These are phyloP conservation scores for Salix dunnii DNA, from an alignment of 345 rosid species.

Conservation along the genomic window DNA sequence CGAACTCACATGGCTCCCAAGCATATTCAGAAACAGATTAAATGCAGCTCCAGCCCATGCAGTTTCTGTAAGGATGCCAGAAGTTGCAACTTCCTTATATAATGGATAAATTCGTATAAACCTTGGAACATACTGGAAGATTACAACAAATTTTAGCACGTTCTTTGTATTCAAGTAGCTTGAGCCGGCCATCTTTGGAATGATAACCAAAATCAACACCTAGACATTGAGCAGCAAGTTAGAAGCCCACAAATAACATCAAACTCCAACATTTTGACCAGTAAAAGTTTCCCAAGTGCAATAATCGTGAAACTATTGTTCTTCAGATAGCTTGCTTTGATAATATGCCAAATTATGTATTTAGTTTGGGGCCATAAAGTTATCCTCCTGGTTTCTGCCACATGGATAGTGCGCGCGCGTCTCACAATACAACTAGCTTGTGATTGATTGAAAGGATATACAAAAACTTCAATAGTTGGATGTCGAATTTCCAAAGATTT, in stretches of 20 bases:
- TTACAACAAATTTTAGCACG: constrained; percentile 33
- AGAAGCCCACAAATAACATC: not conserved
- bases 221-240: constrained; percentile 11
- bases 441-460: not conserved
- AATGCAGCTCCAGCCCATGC: constrained; percentile 37
- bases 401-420: not conserved
- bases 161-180: constrained; percentile 26
- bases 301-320: not conserved
- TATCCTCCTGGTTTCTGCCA: not conserved
- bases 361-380: not conserved
- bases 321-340: not conserved
- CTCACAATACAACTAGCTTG: not conserved
- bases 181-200: constrained; percentile 24
- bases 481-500: not conserved
- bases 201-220: constrained; percentile 28
- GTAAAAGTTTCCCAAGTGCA: not conserved
- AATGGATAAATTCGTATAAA: constrained; percentile 29
- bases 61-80: constrained; percentile 30
- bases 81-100: constrained; percentile 27
- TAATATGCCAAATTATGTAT: not conserved
- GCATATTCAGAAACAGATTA: constrained; percentile 31
- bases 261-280: not conserved
- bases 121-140: constrained; percentile 36
- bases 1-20: constrained; percentile 39
- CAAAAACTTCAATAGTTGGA: not conserved